Evolutionary conservation across 352 stramenopile genomes (phyloP), one percentile per base, ranked within the genome.

Genomic region (Pythium graminicola): DNA sequence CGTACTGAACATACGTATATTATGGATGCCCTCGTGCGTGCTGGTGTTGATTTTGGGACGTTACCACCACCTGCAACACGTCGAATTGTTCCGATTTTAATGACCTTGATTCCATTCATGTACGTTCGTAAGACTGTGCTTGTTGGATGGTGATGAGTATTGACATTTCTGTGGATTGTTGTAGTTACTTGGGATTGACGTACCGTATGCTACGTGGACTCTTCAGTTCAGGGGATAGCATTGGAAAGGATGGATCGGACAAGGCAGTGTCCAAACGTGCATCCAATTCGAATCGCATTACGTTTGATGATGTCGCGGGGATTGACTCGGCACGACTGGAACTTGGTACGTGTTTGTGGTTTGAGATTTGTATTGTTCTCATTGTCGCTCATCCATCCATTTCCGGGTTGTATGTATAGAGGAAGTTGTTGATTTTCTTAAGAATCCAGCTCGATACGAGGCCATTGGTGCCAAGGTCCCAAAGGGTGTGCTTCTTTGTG

Each of bases 371-470:
- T 23, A 11, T 51, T 60, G 1, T 23, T 56, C 1, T 16, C n/a
- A n/a, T n/a, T n/a, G n/a, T n/a, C n/a, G n/a, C n/a, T n/a, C n/a
- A n/a, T n/a, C n/a, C n/a, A n/a, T n/a, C n/a, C n/a, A n/a, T n/a
- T n/a, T n/a, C n/a, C n/a, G n/a, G n/a, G n/a, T n/a, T n/a, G n/a
- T n/a, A n/a, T n/a, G 16, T 27, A 17, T 33, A 79, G 80, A 86
- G 68, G 65, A 97, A 89, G 74, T 98, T 8, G 95, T 98, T 10
- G 93, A 98, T 61, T 98, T 98, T 56, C 69, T 98, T 50, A 86
- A 93, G 48, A 72, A 96, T 35, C 93, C 93, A 0, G 65, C 82
- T 50, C 82, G 86, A 17, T 98, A 97, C 72, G 84, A 90, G 24
- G 80, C 81, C 23, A 97, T 98, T 61, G 95, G 95, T 23, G 95